phyloP scores from a whole-genome alignment of 192 early-diverging fungal genomes.

The Podila minutissima region DNA sequence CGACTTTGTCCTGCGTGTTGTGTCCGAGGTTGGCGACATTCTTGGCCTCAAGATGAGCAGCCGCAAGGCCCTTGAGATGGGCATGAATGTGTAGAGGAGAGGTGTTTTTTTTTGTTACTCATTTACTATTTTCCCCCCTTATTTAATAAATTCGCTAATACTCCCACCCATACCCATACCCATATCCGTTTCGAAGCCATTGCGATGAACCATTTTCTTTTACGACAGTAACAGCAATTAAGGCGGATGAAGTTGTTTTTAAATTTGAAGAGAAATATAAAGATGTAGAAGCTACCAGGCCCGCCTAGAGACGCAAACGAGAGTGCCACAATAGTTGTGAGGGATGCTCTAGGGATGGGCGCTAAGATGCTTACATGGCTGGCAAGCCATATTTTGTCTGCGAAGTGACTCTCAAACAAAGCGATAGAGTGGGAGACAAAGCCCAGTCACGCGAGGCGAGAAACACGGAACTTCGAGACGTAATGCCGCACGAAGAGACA shows the following conservation, averaged over 20 bases:
- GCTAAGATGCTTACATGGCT: conserved; percentile 51
- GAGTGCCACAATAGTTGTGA: conserved; percentile 11
- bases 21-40: conserved; percentile 79
- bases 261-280: not conserved
- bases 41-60: conserved; percentile 71
- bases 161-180: not conserved
- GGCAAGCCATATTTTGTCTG: conserved; percentile 52
- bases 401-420: conserved; percentile 51
- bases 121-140: conserved; percentile 3
- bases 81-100: conserved; percentile 37
- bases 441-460: conserved; percentile 54
- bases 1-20: conserved; percentile 74
- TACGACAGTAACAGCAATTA: not conserved
- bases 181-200: not conserved
- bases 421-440: conserved; percentile 57
- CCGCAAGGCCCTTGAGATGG: conserved; percentile 44
- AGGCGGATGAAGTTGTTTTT: not conserved
- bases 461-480: conserved; percentile 53
- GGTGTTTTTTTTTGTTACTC: not conserved
- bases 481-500: conserved; percentile 51
- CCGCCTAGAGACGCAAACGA: conserved; percentile 24
- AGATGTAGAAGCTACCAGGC: conserved; percentile 48
- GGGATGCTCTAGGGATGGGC: conserved; percentile 32
- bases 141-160: conserved; percentile 1
- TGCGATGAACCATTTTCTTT: not conserved